Base-by-base conservation (phyloP, 108 stramenopile genomes). In the Cyclotella choctawhatcheeana region DNA sequence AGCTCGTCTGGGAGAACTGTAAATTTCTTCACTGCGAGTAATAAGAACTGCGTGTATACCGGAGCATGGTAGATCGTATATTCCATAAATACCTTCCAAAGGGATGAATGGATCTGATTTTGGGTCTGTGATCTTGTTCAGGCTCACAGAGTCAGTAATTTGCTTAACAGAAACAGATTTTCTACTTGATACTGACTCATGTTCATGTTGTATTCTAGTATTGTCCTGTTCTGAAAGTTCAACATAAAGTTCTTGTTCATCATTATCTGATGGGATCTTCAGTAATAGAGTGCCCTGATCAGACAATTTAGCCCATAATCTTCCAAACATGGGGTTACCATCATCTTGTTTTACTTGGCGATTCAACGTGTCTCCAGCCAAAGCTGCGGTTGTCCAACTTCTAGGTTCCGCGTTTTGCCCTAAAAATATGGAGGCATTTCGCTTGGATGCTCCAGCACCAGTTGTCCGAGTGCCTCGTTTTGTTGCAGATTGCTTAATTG, bases 71-170 rank as follows among this genome's bases (percentile, higher is more conserved):
- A 93, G 32, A 34, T 67, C 56, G 61, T 91, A 93, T 12, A 86
- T 71, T 35, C 93, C 93, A 71, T 85, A 93, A 5, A 93, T 86
- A n/a, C 93, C 93, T 74, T 91, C 88, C 25, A 93, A 48, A 14
- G 84, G 81, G 16, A 81, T 58, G 43, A 70, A 77, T 53, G 47
- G 33, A 5, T 14, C 8, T n/a, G 44, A 10, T 8, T 27, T 24
- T 1, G 21, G 24, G 20, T 64, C 27, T 31, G 25, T 27, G 2
- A 30, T 2, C 13, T 32, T 16, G 30, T 4, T 13, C 30, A 58
- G 10, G 29, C 29, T 31, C 0, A 48, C 64, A 18, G 16, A 16
- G 31, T 64, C 27, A 7, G 22, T 27, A 26, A 64, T 30, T 17
- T 8, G 40, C 44, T 64, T n/a, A 52, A 52, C 21, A 27, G 16